Conservation (phyloP, 345 rosid genomes). For the Acer saccharum region DNA sequence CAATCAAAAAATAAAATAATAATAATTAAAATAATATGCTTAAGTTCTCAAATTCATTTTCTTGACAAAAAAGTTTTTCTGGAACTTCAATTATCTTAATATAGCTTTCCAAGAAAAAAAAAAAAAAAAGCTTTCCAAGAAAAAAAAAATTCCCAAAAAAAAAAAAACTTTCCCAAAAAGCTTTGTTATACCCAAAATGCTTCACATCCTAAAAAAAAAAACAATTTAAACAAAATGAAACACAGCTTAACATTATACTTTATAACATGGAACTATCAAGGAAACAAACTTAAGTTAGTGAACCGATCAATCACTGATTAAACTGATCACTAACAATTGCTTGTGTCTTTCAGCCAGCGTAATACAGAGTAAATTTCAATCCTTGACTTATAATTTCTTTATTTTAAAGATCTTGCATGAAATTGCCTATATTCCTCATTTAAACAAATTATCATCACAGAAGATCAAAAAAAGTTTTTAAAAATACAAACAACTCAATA, state of each 20-base stretch:
- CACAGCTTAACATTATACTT: background rate
- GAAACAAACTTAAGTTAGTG: background rate
- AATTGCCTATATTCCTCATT: background rate
- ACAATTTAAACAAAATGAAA: background rate
- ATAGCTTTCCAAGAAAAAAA: background rate
- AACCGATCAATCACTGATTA: background rate
- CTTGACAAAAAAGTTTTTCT: background rate
- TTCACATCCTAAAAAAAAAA: background rate
- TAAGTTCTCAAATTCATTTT: background rate
- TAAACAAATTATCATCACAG: background rate
- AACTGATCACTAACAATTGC: background rate
- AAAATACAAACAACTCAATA: background rate
- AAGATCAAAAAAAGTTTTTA: background rate
- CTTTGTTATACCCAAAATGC: background rate
- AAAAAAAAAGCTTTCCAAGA: background rate
- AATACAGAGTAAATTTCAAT: background rate
- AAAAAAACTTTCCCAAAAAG: background rate
- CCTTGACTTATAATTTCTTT: background rate
- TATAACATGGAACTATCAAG: background rate
- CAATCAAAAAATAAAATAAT: background rate
- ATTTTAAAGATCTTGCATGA: background rate
- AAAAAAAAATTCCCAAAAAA: background rate
- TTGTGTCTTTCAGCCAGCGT: background rate
- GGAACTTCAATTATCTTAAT: constrained; percentile 3
- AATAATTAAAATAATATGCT: background rate